Percentiles rank a stretch among this genome's conserved stretches.
Conservation (phyloP, 176 grass and related monocot species). For the Eragrostis curvula region DNA sequence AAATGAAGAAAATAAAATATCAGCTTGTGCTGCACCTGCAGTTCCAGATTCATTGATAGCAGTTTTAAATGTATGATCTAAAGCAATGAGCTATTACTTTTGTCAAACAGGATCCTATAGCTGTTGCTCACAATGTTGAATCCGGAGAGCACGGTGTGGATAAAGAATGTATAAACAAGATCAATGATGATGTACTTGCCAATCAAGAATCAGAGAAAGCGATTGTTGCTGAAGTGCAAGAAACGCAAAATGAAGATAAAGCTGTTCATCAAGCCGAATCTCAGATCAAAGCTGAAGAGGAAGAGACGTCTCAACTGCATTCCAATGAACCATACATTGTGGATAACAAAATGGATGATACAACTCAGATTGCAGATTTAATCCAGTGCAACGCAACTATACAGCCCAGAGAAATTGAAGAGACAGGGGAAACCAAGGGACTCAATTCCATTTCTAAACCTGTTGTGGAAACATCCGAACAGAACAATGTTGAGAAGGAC, state of each 20-base stretch:
- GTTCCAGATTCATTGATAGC: slow-evolving; percentile 20
- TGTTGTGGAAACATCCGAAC: slow-evolving; percentile 24
- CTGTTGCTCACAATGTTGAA: slow-evolving; percentile 30
- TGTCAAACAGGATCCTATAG: slow-evolving; percentile 29
- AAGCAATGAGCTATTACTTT: slow-evolving; percentile 25
- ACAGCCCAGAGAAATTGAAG: slow-evolving; percentile 36
- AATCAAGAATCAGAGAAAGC: slow-evolving; percentile 39
- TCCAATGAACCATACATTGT: slow-evolving; percentile 17
- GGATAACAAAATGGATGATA: slow-evolving; percentile 31
- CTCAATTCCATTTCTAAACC: slow-evolving; percentile 20
- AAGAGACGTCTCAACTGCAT: slow-evolving; percentile 1
- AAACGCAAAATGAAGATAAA: slow-evolving; percentile 31
- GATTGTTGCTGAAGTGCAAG: slow-evolving; percentile 2
- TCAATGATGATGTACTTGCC: slow-evolving; percentile 8
- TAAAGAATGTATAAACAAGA: slow-evolving; percentile 32
- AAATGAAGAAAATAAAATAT: too few species aligned
- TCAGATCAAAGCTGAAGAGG: slow-evolving; percentile 24
- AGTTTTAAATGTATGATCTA: slow-evolving; percentile 31
- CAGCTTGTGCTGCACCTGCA: slow-evolving; percentile 9
- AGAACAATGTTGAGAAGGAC: slow-evolving; percentile 34
- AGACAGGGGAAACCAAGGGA: slow-evolving; percentile 33
- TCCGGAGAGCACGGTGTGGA: slow-evolving; percentile 5
- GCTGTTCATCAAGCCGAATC: slow-evolving; percentile 21
- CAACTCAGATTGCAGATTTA: slow-evolving; percentile 8
- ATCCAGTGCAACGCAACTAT: background rate